A percentile compares a stretch with the other conserved stretches of the same genome.
phyloP scores from a whole-genome alignment of 176 grass and related monocot species.

The Calamus simplicifolius region DNA sequence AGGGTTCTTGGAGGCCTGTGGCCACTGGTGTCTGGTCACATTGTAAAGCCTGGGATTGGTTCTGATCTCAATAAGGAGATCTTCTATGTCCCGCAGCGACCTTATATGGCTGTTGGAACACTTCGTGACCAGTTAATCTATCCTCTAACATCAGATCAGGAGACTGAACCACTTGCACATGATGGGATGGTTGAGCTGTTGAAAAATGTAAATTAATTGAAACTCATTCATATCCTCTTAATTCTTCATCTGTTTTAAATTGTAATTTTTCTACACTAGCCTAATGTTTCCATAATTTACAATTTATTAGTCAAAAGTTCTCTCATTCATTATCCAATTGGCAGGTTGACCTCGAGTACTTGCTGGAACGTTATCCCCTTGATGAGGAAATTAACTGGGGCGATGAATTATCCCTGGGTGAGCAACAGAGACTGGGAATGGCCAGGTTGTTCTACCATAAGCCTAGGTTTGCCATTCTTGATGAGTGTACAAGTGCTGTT shows the following conservation, averaged over 20 bases:
- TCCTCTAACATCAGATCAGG: conserved; percentile 79
- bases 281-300: background rate
- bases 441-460: conserved; percentile 96
- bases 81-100: conserved; percentile 98
- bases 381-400: conserved; percentile 99
- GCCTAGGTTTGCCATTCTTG: conserved; percentile 96
- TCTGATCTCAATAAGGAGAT: conserved; percentile 99
- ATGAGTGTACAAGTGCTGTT: conserved; percentile 98
- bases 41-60: conserved; percentile 98
- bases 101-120: conserved; percentile 98
- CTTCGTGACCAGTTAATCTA: conserved; percentile 97
- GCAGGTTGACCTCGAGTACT: conserved; percentile 96
- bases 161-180: conserved; percentile 62
- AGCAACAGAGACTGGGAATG: conserved; percentile 99
- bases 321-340: conserved; percentile 17
- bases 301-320: background rate
- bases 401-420: conserved; percentile 90
- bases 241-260: background rate
- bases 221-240: no score
- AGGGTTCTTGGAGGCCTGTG: conserved; percentile 94
- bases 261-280: background rate
- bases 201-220: conserved; percentile 65
- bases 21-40: conserved; percentile 91
- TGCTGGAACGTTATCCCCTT: conserved; percentile 90
- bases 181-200: conserved; percentile 89